These are phyloP conservation scores for Russula ochroleuca DNA, from an alignment of 768 basidiomycete species.

Conservation along the genomic window DNA sequence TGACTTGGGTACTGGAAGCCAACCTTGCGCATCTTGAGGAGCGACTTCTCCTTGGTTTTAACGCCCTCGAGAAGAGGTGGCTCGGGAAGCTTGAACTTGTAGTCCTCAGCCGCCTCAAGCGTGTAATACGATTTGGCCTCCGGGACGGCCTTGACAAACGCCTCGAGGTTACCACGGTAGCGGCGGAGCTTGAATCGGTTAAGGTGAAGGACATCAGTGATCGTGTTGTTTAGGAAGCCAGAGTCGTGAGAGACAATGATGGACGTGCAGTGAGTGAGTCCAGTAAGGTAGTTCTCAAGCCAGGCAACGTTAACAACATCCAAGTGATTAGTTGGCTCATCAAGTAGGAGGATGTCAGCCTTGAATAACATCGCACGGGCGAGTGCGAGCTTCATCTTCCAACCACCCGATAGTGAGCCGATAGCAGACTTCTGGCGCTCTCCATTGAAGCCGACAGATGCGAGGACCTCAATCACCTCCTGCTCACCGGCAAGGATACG, in stretches of 20 bases:
- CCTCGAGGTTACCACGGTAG: constrained; percentile 93
- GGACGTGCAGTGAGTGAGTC: constrained; percentile 87
- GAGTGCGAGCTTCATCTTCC: constrained; percentile 99
- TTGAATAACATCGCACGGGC: constrained; percentile 97
- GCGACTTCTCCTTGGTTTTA: constrained; percentile 98
- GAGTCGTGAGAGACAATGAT: constrained; percentile 99
- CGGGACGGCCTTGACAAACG: constrained; percentile 89
- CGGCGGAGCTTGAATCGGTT: constrained; percentile 98
- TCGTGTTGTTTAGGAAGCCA: constrained; percentile 94
- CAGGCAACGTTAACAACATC: constrained; percentile 97
- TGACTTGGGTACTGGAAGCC: constrained; percentile 94
- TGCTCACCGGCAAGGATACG: constrained; percentile 67
- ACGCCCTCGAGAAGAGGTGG: constrained; percentile 98
- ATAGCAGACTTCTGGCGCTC: constrained; percentile 83
- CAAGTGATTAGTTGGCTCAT: constrained; percentile 96
- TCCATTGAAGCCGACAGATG: constrained; percentile 87
- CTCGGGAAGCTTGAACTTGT: constrained; percentile 97
- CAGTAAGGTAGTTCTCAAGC: constrained; percentile 90
- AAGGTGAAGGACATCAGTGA: constrained; percentile 95
- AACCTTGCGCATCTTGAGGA: constrained; percentile 97
- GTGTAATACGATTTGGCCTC: constrained; percentile 98
- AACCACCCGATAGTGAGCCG: constrained; percentile 92
- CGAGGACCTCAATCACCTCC: constrained; percentile 76
- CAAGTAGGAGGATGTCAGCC: constrained; percentile 93
- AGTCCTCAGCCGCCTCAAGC: constrained; percentile 92